These are phyloP conservation scores for Anisodus tanguticus DNA, from an alignment of 257 asterid genomes.

Conservation along the genomic window DNA sequence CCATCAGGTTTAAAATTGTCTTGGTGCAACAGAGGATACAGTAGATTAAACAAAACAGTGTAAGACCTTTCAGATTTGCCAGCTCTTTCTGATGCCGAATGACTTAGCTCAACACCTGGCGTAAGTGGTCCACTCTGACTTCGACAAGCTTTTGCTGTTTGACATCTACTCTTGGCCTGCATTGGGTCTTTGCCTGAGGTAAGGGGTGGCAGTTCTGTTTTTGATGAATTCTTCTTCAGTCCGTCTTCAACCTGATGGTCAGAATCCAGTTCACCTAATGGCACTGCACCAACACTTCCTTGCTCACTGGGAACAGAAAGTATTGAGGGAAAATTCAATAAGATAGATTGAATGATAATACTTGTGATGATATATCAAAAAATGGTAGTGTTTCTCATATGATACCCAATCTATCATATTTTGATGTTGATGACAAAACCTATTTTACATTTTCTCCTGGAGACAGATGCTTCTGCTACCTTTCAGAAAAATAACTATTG, in stretches of 20 bases:
- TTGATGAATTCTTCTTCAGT: conserved; percentile 50
- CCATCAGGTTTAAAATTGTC: neutral
- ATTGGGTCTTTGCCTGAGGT: conserved; percentile 61
- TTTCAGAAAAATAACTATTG: conserved; percentile 6
- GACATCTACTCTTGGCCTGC: conserved; percentile 56
- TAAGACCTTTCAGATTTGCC: conserved; percentile 73
- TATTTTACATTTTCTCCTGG: conserved; percentile 8
- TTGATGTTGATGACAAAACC: conserved; percentile 13
- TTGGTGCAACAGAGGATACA: conserved; percentile 9
- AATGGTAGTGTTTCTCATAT: neutral
- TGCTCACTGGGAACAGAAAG: conserved; percentile 52
- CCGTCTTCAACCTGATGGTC: conserved; percentile 46
- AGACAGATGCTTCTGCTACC: neutral
- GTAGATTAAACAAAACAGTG: conserved; percentile 1
- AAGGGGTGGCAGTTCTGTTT: conserved; percentile 52
- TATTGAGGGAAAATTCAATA: conserved; percentile 12
- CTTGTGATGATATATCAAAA: neutral
- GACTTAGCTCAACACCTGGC: conserved; percentile 68
- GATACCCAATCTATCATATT: conserved; percentile 27
- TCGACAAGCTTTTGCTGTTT: conserved; percentile 64
- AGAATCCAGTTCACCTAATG: conserved; percentile 45
- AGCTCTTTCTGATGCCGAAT: conserved; percentile 68
- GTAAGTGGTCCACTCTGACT: conserved; percentile 89
- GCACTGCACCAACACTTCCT: conserved; percentile 46
- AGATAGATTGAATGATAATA: neutral